Evolutionary conservation across 148 eudicot genomes (phyloP).

Genomic region (Chenopodium quinoa): DNA sequence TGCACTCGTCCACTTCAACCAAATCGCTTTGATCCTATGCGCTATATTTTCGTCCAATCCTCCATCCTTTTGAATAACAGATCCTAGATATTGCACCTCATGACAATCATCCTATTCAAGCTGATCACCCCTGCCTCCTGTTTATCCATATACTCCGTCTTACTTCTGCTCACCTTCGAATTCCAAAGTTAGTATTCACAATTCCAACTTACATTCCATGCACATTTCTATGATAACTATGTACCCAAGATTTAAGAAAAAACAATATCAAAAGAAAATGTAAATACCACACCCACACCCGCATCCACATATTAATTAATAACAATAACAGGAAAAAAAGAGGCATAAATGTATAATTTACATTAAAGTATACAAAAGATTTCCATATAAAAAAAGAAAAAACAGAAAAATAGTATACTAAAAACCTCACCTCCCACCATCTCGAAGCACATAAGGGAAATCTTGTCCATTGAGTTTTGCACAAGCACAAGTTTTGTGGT

Average conservation of each 20-base stretch:
- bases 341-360: neutral
- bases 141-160: too few relatives aligned
- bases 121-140: too few relatives aligned
- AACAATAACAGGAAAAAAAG: too few relatives aligned
- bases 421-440: conserved; percentile 44
- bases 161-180: neutral
- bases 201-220: too few relatives aligned
- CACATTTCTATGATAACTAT: neutral
- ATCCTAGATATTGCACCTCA: too few relatives aligned
- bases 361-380: neutral
- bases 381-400: too few relatives aligned
- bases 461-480: conserved; percentile 46
- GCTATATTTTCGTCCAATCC: too few relatives aligned
- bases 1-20: too few relatives aligned
- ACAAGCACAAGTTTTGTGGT: conserved; percentile 44
- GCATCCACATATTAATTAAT: neutral
- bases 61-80: too few relatives aligned
- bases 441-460: conserved; percentile 39
- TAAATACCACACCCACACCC: neutral
- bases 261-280: neutral
- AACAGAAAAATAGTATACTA: neutral
- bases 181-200: too few relatives aligned
- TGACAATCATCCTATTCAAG: too few relatives aligned
- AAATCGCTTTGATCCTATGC: too few relatives aligned
- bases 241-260: neutral